These are phyloP conservation scores for Aureobasidium sp. DNA, from an alignment of 2,329 filamentous ascomycete species.

Conservation along the genomic window DNA sequence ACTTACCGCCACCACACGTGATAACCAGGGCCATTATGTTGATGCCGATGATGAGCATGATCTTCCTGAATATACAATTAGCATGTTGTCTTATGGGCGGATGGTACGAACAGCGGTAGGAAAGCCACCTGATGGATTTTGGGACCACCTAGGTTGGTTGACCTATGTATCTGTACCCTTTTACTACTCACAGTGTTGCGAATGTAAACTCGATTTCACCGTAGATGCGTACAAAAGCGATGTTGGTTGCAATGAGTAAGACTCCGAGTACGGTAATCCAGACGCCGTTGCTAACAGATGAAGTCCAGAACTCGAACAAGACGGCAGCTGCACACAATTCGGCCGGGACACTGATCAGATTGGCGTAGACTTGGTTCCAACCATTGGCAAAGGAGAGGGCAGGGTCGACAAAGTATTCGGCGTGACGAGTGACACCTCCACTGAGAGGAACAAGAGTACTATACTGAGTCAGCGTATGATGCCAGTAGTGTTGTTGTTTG, in stretches of 20 bases:
- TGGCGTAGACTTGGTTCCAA: constrained; percentile 72
- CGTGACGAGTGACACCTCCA: constrained; percentile 69
- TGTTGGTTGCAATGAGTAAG: constrained; percentile 52
- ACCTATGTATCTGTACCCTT: too few species aligned
- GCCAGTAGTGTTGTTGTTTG: constrained; percentile 13
- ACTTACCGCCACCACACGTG: neutral
- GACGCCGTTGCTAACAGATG: constrained; percentile 41
- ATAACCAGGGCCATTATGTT: constrained; percentile 18
- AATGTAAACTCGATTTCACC: constrained; percentile 18
- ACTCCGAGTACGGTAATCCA: constrained; percentile 30
- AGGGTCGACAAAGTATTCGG: constrained; percentile 64
- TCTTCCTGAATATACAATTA: constrained; percentile 9
- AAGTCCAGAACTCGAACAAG: constrained; percentile 18
- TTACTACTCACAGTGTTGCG: constrained; percentile 1
- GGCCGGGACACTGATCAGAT: constrained; percentile 22
- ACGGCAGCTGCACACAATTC: constrained; percentile 14
- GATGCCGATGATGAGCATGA: constrained; percentile 17
- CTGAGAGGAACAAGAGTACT: constrained; percentile 66
- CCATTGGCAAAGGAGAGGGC: constrained; percentile 70
- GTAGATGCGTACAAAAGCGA: constrained; percentile 48
- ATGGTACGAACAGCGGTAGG: too few species aligned
- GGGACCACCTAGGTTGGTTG: too few species aligned
- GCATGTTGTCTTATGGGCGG: too few species aligned
- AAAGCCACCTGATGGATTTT: too few species aligned
- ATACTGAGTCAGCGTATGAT: neutral